Conservation (phyloP, 768 basidiomycete genomes). For the Galerina sulciceps region DNA sequence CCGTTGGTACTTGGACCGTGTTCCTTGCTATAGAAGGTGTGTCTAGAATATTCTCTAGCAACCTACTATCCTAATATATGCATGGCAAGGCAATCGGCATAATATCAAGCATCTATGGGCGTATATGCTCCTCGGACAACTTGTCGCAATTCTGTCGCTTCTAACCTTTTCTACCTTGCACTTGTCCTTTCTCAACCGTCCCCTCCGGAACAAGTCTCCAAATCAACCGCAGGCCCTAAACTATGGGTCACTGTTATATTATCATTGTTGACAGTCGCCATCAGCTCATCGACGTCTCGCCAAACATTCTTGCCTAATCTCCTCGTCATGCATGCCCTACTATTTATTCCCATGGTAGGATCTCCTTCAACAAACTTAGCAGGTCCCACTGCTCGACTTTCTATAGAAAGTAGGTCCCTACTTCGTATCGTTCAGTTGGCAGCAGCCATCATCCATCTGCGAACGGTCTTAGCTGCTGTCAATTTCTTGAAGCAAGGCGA, state of each 20-base stretch:
- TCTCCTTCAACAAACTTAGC: slow-evolving; percentile 1
- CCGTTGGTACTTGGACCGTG: slow-evolving; percentile 58
- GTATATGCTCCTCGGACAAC: slow-evolving; percentile 74
- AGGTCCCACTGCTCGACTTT: slow-evolving; percentile 11
- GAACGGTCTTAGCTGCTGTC: slow-evolving; percentile 31
- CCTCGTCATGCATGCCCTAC: slow-evolving; percentile 60
- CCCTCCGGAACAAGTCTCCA: slow-evolving; percentile 3
- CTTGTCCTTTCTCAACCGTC: slow-evolving; percentile 40
- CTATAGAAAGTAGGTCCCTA: slow-evolving; percentile 32
- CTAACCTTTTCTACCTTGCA: slow-evolving; percentile 64
- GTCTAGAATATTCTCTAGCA: slow-evolving; percentile 18
- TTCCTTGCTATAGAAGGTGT: slow-evolving; percentile 57
- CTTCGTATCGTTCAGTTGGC: slow-evolving; percentile 39
- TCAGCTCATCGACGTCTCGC: slow-evolving; percentile 45
- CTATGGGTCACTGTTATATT: slow-evolving; percentile 49
- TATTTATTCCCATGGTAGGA: slow-evolving; percentile 55
- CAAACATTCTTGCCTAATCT: slow-evolving; percentile 61
- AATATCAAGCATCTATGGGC: slow-evolving; percentile 59
- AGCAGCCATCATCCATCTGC: slow-evolving; percentile 37
- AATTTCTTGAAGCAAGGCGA: slow-evolving; percentile 19
- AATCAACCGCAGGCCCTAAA: slow-evolving; percentile 18
- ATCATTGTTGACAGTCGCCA: slow-evolving; percentile 47
- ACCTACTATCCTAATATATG: background rate
- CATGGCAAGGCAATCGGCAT: slow-evolving; percentile 34
- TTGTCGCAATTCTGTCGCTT: slow-evolving; percentile 74